phyloP scores from a whole-genome alignment of 2,329 filamentous ascomycete genomes.

The Xylariaceae sp. region DNA sequence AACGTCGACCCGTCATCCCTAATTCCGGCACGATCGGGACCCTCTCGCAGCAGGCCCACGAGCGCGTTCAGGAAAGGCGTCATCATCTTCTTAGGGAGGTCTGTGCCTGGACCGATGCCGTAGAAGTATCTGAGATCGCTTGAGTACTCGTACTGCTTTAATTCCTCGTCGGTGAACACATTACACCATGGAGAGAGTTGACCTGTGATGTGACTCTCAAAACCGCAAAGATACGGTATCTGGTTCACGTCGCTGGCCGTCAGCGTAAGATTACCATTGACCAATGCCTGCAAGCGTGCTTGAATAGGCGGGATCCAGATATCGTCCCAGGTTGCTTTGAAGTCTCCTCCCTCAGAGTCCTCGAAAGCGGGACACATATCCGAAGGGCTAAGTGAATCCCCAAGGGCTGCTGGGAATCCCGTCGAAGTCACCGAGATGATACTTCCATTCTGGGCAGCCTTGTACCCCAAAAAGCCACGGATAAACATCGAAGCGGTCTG shows the following conservation, averaged over 20 bases:
- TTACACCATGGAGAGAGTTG: conserved; percentile 63
- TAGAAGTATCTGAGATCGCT: conserved; percentile 73
- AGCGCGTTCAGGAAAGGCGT: conserved; percentile 61
- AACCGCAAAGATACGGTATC: conserved; percentile 72
- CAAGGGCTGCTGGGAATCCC: conserved; percentile 53
- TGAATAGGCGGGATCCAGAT: conserved; percentile 57
- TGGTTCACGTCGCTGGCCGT: conserved; percentile 55
- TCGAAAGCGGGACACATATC: conserved; percentile 64
- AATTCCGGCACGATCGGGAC: conserved; percentile 51
- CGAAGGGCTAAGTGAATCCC: conserved; percentile 65
- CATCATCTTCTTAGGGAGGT: conserved; percentile 61
- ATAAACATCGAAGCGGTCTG: conserved; percentile 65
- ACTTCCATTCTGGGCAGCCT: conserved; percentile 54
- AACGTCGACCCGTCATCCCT: conserved; percentile 50
- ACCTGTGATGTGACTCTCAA: conserved; percentile 69
- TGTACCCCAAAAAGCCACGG: conserved; percentile 61
- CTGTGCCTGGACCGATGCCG: conserved; percentile 59
- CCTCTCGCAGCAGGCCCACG: conserved; percentile 54
- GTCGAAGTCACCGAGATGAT: conserved; percentile 62
- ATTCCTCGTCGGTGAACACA: conserved; percentile 63
- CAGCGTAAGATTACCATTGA: conserved; percentile 58
- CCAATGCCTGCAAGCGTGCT: conserved; percentile 55
- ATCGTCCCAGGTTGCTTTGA: conserved; percentile 50
- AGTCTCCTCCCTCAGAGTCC: conserved; percentile 54
- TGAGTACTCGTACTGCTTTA: conserved; percentile 66